These are phyloP conservation scores for Discostella stelligera DNA, from an alignment of 352 stramenopile species.

Conservation along the genomic window DNA sequence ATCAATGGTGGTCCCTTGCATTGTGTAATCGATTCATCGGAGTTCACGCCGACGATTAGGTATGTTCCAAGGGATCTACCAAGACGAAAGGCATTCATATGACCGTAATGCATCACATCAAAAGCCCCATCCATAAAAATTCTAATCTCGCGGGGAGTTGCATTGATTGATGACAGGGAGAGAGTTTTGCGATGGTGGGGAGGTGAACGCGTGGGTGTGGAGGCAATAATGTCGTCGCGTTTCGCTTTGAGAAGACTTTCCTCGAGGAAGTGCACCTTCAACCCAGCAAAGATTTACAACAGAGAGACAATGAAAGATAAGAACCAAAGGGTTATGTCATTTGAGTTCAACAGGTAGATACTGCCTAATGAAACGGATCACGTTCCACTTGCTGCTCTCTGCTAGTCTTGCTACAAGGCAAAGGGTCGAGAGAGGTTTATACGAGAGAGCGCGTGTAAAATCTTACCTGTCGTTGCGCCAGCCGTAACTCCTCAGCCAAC, in stretches of 20 bases:
- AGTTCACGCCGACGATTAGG: slow-evolving; percentile 98
- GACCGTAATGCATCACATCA: slow-evolving; percentile 99
- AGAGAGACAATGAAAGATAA: neutral
- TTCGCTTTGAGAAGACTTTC: slow-evolving; percentile 48
- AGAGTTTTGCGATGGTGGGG: neutral
- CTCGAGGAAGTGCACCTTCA: slow-evolving; percentile 43
- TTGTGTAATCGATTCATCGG: slow-evolving; percentile 93
- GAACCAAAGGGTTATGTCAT: neutral
- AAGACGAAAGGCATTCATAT: slow-evolving; percentile 99
- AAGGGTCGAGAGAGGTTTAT: neutral
- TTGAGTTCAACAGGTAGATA: too few relatives aligned
- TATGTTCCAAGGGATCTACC: slow-evolving; percentile 93
- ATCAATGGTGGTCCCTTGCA: slow-evolving; percentile 96
- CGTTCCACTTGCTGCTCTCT: too few relatives aligned
- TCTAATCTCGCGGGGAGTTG: slow-evolving; percentile 84
- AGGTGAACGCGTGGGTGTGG: slow-evolving; percentile 15
- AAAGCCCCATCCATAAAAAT: slow-evolving; percentile 99
- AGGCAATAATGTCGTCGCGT: slow-evolving; percentile 50
- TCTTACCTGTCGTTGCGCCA: slow-evolving; percentile 42
- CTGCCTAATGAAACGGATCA: too few relatives aligned
- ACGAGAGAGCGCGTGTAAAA: neutral
- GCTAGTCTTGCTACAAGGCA: too few relatives aligned
- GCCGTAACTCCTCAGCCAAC: slow-evolving; percentile 43
- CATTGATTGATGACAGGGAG: neutral
- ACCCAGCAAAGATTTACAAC: neutral